These are phyloP conservation scores for Aspergillus alliaceus DNA, from an alignment of 2,329 filamentous ascomycete genomes.

Conservation along the genomic window DNA sequence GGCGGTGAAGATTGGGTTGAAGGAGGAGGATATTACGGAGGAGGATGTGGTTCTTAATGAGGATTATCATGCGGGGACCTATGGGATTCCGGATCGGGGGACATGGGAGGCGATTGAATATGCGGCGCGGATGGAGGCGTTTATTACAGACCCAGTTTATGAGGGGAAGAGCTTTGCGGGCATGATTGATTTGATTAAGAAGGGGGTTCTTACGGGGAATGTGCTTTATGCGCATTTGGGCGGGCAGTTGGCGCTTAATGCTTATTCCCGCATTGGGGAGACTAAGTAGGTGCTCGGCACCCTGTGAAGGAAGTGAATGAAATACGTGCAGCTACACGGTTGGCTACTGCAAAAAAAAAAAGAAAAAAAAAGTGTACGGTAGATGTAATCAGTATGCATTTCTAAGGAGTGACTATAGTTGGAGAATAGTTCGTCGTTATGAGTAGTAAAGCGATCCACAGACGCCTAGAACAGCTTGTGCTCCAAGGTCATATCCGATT, in stretches of 20 bases:
- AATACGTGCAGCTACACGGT: background rate
- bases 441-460: too few relatives aligned
- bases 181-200: constrained; percentile 67
- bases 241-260: constrained; percentile 68
- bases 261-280: constrained; percentile 54
- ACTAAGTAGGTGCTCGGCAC: too few relatives aligned
- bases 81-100: constrained; percentile 65
- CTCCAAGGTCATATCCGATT: constrained; percentile 98
- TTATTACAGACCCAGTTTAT: constrained; percentile 75
- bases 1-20: constrained; percentile 62
- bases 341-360: too few relatives aligned
- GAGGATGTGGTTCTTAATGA: constrained; percentile 64
- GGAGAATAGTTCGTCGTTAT: constrained; percentile 12
- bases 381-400: background rate
- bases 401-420: constrained; percentile 32
- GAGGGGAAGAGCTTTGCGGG: constrained; percentile 74
- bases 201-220: constrained; percentile 63
- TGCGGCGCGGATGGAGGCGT: constrained; percentile 66
- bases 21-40: constrained; percentile 59
- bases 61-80: constrained; percentile 65
- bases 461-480: constrained; percentile 81
- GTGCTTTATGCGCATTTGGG: constrained; percentile 72
- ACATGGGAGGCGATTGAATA: constrained; percentile 70
- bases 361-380: background rate
- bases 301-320: too few relatives aligned